Base-by-base conservation (phyloP, 2,329 filamentous ascomycete genomes). In the Fusarium sp. region DNA sequence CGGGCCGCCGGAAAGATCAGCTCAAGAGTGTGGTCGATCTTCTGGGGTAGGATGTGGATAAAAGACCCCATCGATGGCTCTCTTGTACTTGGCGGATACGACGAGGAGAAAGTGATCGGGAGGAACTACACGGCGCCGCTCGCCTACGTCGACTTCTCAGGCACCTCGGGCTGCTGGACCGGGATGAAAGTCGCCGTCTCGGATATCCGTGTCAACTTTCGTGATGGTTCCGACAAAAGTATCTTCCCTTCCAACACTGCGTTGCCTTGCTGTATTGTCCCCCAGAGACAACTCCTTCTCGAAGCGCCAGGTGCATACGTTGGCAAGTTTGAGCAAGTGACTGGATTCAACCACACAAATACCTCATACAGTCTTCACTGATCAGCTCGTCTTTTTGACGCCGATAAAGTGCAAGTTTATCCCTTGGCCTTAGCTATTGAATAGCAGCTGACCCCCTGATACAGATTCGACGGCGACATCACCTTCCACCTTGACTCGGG, bases 11-110 rank as follows among this genome's bases (percentile, higher is more conserved):
- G 67, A 4, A 67, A 76, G 66, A 79, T 80, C 35, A 71, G 74
- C 4, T 78, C 79, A 1, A 66, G 79, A 6, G 80, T 80, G 4
- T 81, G 81, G 81, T 83, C 82, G 1, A 78, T 83, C 18, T 83
- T 80, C 69, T 83, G 80, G 82, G 81, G 82, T 0, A 76, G 78
- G 1, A 80, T 78, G 78, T 82, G 75, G 78, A 66, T 75, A 16
- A 70, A 69, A 8, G 67, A 72, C 11, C 62, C 68, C 3, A 58
- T 83, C 0, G 78, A 83, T 16, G 82, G 82, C 0, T 78, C 76
- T 0, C 22, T 83, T 3, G 71, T 83, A 0, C 57, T 82, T 0
- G 81, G 81, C 0, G 82, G 81, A 1, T 83, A 81, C 40, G 81
- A 83, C 50, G 58, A 76, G 57, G 76, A 79, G n/a, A 82, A 82